Evolutionary conservation across 2,329 filamentous ascomycete genomes (phyloP).

Genomic region (Plectosphaerella plurivora): DNA sequence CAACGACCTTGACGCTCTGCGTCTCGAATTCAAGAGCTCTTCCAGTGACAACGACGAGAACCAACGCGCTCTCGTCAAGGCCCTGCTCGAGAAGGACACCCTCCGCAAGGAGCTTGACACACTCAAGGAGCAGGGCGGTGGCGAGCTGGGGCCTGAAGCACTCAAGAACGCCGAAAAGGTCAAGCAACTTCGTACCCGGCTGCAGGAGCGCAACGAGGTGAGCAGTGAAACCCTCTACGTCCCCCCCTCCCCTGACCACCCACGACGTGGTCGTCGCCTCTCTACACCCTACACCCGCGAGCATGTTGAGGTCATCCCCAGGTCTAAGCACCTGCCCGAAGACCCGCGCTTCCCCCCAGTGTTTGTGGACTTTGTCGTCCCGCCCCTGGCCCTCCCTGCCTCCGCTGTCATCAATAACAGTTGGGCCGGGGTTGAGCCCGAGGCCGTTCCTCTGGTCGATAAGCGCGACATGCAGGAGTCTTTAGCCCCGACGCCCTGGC

Average conservation of each 20-base stretch:
- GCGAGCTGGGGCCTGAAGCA: conserved; percentile 27
- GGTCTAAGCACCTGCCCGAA: not conserved
- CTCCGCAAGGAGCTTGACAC: conserved; percentile 51
- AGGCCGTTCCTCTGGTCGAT: not conserved
- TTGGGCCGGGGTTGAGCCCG: not conserved
- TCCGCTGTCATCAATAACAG: conserved; percentile 7
- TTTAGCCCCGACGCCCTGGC: too few species aligned
- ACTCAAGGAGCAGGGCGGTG: conserved; percentile 30
- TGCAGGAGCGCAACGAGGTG: conserved; percentile 56
- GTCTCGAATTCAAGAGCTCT: conserved; percentile 44
- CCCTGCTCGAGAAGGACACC: conserved; percentile 56
- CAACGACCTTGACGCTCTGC: conserved; percentile 51
- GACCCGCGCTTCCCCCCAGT: not conserved
- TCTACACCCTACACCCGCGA: not conserved
- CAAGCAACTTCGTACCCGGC: conserved; percentile 51
- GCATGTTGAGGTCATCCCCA: not conserved
- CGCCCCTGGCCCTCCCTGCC: conserved; percentile 1
- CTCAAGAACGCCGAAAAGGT: conserved; percentile 47
- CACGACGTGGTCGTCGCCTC: not conserved
- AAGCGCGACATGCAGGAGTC: too few species aligned
- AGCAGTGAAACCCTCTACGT: conserved; percentile 23
- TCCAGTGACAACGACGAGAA: conserved; percentile 50
- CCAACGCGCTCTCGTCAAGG: conserved; percentile 55
- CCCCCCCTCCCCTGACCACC: not conserved
- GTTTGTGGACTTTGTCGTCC: not conserved